Evolutionary conservation across 306 rosid genomes (phyloP).

Genomic region (Lathyrus sativus): DNA sequence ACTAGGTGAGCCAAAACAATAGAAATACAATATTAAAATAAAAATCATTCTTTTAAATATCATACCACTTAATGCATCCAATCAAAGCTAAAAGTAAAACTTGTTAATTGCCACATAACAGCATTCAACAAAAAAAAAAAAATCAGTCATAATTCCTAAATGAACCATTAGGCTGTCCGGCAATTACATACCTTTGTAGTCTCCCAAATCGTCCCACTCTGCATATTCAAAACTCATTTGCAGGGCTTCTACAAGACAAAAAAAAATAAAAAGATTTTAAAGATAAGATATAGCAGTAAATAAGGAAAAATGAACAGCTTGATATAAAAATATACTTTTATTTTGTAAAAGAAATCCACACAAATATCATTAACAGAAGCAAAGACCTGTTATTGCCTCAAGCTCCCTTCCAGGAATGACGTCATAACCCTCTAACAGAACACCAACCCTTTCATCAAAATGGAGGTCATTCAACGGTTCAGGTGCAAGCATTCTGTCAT

Average conservation of each 20-base stretch:
- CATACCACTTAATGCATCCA: slow-evolving; percentile 18
- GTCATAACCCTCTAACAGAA: slow-evolving; percentile 69
- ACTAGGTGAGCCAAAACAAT: slow-evolving; percentile 20
- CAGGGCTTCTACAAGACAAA: slow-evolving; percentile 71
- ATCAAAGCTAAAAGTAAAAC: slow-evolving; percentile 7
- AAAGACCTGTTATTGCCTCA: slow-evolving; percentile 74
- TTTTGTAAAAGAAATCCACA: slow-evolving; percentile 19
- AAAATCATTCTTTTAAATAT: neutral
- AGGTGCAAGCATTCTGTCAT: slow-evolving; percentile 41
- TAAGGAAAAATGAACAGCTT: neutral
- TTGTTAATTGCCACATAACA: slow-evolving; percentile 2
- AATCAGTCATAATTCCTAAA: slow-evolving; percentile 10
- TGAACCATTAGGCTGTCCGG: slow-evolving; percentile 19
- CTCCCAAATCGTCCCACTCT: slow-evolving; percentile 55
- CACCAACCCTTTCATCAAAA: slow-evolving; percentile 80
- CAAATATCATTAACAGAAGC: slow-evolving; percentile 25
- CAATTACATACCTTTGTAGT: slow-evolving; percentile 56
- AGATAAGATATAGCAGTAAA: slow-evolving; percentile 31
- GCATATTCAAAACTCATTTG: slow-evolving; percentile 64
- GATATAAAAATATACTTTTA: slow-evolving; percentile 9
- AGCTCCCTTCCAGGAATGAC: slow-evolving; percentile 88
- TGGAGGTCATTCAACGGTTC: slow-evolving; percentile 60
- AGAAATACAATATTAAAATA: neutral
- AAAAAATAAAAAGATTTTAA: slow-evolving; percentile 28
- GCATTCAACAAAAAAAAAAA: slow-evolving; percentile 30